These are phyloP conservation scores for Calonectria hongkongensis DNA, from an alignment of 2,329 filamentous ascomycete genomes.

Conservation along the genomic window DNA sequence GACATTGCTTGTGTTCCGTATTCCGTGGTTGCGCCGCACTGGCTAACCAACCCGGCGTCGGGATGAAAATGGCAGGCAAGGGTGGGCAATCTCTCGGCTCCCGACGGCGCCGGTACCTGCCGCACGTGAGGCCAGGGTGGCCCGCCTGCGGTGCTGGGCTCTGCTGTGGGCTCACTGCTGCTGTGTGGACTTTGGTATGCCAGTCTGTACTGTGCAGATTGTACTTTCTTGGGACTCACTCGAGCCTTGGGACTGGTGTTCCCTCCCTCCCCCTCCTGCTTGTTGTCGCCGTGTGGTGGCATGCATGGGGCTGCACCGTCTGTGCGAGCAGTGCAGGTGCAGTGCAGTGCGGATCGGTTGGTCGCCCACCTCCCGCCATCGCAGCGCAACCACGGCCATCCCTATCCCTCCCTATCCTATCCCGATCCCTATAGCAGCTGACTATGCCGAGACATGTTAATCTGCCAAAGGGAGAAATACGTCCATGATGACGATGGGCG, in stretches of 20 bases:
- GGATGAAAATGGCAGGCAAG: constrained; percentile 25
- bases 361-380: constrained; percentile 38
- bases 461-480: constrained; percentile 20
- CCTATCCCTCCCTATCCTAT: too few species aligned
- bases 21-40: constrained; percentile 13
- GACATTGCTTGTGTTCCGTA: constrained; percentile 19
- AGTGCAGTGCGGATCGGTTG: constrained; percentile 33
- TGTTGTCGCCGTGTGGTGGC: constrained; percentile 9
- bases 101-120: constrained; percentile 34
- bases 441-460: constrained; percentile 12
- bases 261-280: too few species aligned
- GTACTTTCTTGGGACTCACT: background rate
- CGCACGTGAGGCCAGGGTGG: constrained; percentile 30
- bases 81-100: constrained; percentile 26
- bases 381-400: background rate
- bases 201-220: too few species aligned
- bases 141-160: background rate
- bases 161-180: too few species aligned
- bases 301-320: constrained; percentile 25
- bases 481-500: constrained; percentile 25
- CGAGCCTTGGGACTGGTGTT: too few species aligned
- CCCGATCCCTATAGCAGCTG: too few species aligned
- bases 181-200: too few species aligned
- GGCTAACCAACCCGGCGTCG: background rate
- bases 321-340: constrained; percentile 20